These are phyloP conservation scores for Candolleomyces eurysporus DNA, from an alignment of 768 basidiomycete species.

Conservation along the genomic window DNA sequence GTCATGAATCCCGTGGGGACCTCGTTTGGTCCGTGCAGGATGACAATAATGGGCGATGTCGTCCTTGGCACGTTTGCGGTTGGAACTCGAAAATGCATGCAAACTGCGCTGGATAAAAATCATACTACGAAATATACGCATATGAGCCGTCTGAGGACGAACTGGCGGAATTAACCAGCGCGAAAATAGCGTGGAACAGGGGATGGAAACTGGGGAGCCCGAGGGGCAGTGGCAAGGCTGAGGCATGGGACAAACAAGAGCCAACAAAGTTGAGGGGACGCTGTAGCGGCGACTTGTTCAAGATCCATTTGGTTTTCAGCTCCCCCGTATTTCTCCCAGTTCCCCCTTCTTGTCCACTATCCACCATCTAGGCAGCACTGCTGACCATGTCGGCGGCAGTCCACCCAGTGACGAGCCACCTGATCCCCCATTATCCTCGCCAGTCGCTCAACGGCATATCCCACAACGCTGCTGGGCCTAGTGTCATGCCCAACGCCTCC, in stretches of 20 bases:
- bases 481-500: slow-evolving; percentile 64
- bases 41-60: too few relatives aligned
- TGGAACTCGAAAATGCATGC: background rate
- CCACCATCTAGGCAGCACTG: slow-evolving; percentile 49
- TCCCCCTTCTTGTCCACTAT: slow-evolving; percentile 21
- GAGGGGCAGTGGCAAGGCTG: slow-evolving; percentile 22
- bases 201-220: slow-evolving; percentile 2
- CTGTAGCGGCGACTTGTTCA: slow-evolving; percentile 33
- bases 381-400: slow-evolving; percentile 73
- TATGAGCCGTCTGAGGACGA: too few relatives aligned
- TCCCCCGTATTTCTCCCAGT: slow-evolving; percentile 32
- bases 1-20: too few relatives aligned
- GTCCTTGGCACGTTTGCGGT: too few relatives aligned
- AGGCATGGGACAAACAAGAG: slow-evolving; percentile 33
- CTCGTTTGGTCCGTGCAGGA: too few relatives aligned
- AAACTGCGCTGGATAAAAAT: too few relatives aligned
- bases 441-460: slow-evolving; percentile 49
- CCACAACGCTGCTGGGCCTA: slow-evolving; percentile 48
- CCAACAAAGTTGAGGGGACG: slow-evolving; percentile 31
- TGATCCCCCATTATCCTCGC: slow-evolving; percentile 66
- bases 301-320: slow-evolving; percentile 40
- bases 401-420: slow-evolving; percentile 58
- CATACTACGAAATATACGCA: too few relatives aligned
- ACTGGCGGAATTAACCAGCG: too few relatives aligned
- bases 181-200: background rate